Evolutionary conservation across 2,329 filamentous ascomycete genomes (phyloP), one percentile per base, ranked within the genome.

Genomic region (Fusarium sp.): DNA sequence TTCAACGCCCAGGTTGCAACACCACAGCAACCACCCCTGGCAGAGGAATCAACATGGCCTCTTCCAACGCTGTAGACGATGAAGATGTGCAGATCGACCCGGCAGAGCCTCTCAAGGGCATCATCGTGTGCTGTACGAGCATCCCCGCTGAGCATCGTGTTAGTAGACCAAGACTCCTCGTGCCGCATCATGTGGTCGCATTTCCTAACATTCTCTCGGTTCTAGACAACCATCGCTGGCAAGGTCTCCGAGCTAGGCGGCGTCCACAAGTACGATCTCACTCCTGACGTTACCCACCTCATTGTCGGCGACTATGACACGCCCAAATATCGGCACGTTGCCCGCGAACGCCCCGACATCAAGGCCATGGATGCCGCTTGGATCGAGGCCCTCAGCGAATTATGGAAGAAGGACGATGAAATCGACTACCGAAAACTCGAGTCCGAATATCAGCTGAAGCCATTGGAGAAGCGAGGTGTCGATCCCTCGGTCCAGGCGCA

Each of bases 241-340:
- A 90, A 91, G 69, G 93, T 93, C 20, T 83, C 87, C 72, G 91
- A 98, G 80, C 94, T 99, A 86, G 96, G 96, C 73, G 96, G 95
- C 59, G 83, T 89, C 69, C 93, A 97, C 87, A 95, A 93, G 78
- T 93, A 95, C 82, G 95, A 99, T 81, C 90, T 99, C 51, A 98
- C 95, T n/a, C 94, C 93, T 65, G 94, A 98, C 81, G 94, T 97
- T 56, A 98, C 96, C 6, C 96, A 99, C 84, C 91, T 99, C 55
- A 89, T 99, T 72, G 94, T 98, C 70, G 96, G 95, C 81, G 92
- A 93, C 78, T 93, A 94, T 78, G 90, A 96, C 80, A 98, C 96
- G 1, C 91, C 93, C 58, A 99, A 99, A 83, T 99, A 99, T 84
- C 93, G 92, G 81, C 98, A 97, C 86, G 96, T 98, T 78, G 96